A percentile compares a stretch with the other conserved stretches of the same genome.
These are phyloP conservation scores for Debaryomyces maramus DNA, from an alignment of 805 yeast genomes.

Conservation along the genomic window DNA sequence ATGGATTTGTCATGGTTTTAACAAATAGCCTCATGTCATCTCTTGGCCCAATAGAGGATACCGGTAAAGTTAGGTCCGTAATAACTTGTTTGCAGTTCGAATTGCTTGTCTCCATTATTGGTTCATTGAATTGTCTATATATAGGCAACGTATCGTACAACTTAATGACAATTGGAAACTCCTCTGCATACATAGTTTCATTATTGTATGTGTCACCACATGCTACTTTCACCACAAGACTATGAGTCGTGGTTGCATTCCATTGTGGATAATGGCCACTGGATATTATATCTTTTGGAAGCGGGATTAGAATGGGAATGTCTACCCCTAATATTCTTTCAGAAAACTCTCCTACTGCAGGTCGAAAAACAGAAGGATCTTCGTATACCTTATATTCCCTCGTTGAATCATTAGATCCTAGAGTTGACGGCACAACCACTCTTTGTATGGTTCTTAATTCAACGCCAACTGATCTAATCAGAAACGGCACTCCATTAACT, in stretches of 20 bases:
- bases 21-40: conserved; percentile 45
- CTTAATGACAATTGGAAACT: conserved; percentile 55
- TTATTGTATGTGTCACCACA: conserved; percentile 30
- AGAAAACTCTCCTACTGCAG: conserved; percentile 39
- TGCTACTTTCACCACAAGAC: conserved; percentile 39
- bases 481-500: conserved; percentile 46
- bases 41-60: conserved; percentile 58
- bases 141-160: conserved; percentile 58
- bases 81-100: conserved; percentile 52
- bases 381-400: conserved; percentile 36
- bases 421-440: conserved; percentile 39
- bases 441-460: conserved; percentile 52
- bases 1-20: conserved; percentile 42
- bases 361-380: conserved; percentile 36
- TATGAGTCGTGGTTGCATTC: conserved; percentile 49
- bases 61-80: conserved; percentile 47
- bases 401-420: conserved; percentile 36
- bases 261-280: conserved; percentile 51
- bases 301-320: conserved; percentile 56
- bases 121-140: conserved; percentile 54
- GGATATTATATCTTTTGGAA: conserved; percentile 53
- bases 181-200: conserved; percentile 30
- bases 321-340: conserved; percentile 54
- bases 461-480: conserved; percentile 48
- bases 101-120: conserved; percentile 41